These are phyloP conservation scores for Telfairia occidentalis DNA, from an alignment of 331 rosid genomes.

Conservation along the genomic window DNA sequence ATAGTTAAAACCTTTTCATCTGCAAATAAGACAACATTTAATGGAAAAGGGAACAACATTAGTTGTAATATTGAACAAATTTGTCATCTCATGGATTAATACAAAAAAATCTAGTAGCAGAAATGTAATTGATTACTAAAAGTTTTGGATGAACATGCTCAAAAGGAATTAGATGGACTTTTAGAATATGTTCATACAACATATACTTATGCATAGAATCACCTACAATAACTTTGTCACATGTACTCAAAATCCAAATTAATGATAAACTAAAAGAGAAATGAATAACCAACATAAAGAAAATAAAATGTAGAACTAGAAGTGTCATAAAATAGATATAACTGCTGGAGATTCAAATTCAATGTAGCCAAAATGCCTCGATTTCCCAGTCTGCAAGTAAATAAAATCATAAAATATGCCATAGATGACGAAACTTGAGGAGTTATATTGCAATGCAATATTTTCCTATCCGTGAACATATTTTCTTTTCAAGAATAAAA, in stretches of 20 bases:
- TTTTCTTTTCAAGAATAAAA: not conserved
- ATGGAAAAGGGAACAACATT: not conserved
- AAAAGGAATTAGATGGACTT: constrained; percentile 49
- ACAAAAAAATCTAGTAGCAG: not conserved
- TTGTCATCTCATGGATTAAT: not conserved
- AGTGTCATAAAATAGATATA: not conserved
- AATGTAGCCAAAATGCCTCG: constrained; percentile 72
- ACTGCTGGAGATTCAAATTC: constrained; percentile 82
- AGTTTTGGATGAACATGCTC: constrained; percentile 61
- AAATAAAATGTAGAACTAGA: not conserved
- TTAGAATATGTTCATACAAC: constrained; percentile 66
- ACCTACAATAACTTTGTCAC: constrained; percentile 81
- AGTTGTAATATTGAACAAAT: not conserved
- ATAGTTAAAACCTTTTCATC: constrained; percentile 72
- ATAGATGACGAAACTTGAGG: not conserved
- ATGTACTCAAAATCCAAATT: constrained; percentile 25
- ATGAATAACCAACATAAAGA: not conserved
- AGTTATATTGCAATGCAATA: not conserved
- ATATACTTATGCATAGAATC: constrained; percentile 86
- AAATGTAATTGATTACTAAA: constrained; percentile 32
- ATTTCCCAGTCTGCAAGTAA: constrained; percentile 53
- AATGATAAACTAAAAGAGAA: not conserved
- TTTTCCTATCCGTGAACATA: not conserved
- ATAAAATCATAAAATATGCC: not conserved
- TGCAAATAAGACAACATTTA: constrained; percentile 13